Evolutionary conservation across 2,329 filamentous ascomycete genomes (phyloP).

Genomic region (Alternaria triticimaculans): DNA sequence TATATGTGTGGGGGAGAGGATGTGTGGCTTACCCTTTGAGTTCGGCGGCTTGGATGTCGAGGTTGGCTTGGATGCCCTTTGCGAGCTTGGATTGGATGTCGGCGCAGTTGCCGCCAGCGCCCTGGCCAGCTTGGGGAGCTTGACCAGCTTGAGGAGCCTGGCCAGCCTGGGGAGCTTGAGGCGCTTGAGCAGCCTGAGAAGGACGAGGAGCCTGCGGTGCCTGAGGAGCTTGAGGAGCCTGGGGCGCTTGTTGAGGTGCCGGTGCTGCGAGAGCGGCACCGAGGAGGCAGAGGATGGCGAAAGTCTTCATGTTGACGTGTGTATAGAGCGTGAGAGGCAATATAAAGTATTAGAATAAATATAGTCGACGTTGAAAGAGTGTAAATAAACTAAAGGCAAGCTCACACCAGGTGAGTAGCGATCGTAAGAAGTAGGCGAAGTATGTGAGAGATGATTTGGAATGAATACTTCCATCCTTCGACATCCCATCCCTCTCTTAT

Average conservation of each 20-base stretch:
- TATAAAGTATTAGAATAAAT: neutral
- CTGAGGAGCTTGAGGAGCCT: neutral
- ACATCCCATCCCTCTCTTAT: neutral
- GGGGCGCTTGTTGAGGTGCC: neutral
- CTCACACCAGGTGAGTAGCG: conserved; percentile 6
- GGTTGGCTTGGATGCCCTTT: conserved; percentile 26
- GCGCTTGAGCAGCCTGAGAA: neutral
- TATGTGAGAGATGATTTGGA: neutral
- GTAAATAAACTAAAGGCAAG: neutral
- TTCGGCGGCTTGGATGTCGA: conserved; percentile 30
- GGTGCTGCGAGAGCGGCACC: conserved; percentile 3
- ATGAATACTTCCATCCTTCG: neutral
- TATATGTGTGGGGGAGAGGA: too few species aligned
- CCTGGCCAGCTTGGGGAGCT: neutral
- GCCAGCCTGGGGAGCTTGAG: neutral
- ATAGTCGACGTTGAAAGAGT: neutral
- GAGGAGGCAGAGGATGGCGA: conserved; percentile 5
- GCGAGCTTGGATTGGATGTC: conserved; percentile 7
- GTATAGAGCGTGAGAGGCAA: neutral
- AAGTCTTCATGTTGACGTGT: conserved; percentile 12
- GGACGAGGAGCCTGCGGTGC: too few species aligned
- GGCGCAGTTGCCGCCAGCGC: neutral
- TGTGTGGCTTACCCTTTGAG: conserved; percentile 17
- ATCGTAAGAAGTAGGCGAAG: neutral
- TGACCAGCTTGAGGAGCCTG: neutral